Percentiles rank a stretch among this genome's conserved stretches.
phyloP scores from a whole-genome alignment of 1,284 basidiomycete species.

The Termitomyces sp. region DNA sequence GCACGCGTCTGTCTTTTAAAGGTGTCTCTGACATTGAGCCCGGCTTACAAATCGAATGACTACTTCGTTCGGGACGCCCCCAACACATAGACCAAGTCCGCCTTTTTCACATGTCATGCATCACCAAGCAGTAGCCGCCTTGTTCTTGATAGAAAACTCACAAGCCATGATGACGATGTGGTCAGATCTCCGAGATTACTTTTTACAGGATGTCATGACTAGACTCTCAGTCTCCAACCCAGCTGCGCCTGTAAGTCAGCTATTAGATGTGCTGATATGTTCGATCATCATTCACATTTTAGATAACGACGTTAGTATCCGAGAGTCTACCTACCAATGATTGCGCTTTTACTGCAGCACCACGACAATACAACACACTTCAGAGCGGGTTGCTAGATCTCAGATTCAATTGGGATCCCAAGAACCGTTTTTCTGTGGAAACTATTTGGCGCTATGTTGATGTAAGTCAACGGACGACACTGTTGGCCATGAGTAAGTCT shows the following conservation, averaged over 20 bases:
- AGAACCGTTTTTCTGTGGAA: conserved; percentile 39
- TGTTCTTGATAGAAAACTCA: conserved; percentile 63
- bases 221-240: conserved; percentile 29
- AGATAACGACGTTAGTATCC: conserved; percentile 25
- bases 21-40: conserved; percentile 6
- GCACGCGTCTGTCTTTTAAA: conserved; percentile 5
- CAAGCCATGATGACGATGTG: conserved; percentile 43
- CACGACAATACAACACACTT: conserved; percentile 29
- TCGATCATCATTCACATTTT: conserved; percentile 2
- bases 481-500: neutral
- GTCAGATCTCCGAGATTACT: conserved; percentile 50
- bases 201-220: conserved; percentile 45
- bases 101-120: conserved; percentile 33
- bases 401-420: conserved; percentile 35
- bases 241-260: conserved; percentile 23
- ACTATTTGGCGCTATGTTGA: conserved; percentile 40
- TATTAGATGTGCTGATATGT: neutral
- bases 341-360: conserved; percentile 22
- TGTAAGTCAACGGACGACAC: conserved; percentile 26
- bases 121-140: conserved; percentile 38
- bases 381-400: conserved; percentile 35
- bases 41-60: conserved; percentile 11
- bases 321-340: conserved; percentile 27
- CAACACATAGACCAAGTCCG: conserved; percentile 12
- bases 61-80: conserved; percentile 9